Conservation (phyloP, 441 rosid genomes). For the Erodium trifolium region DNA sequence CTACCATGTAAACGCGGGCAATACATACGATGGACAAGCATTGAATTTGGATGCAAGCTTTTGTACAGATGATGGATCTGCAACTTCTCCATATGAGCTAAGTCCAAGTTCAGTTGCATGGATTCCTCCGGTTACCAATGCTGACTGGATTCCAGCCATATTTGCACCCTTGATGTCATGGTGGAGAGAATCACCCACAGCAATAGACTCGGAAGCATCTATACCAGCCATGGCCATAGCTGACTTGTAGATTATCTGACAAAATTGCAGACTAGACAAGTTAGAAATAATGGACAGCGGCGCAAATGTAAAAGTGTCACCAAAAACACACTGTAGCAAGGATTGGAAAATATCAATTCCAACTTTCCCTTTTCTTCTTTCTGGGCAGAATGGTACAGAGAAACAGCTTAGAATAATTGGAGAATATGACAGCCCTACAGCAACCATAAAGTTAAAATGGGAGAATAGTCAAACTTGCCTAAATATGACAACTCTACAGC, state of each 20-base stretch:
- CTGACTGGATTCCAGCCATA: slow-evolving; percentile 63
- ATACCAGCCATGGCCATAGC: slow-evolving; percentile 66
- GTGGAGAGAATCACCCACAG: slow-evolving; percentile 85
- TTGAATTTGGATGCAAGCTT: slow-evolving; percentile 51
- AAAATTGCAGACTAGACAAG: neutral
- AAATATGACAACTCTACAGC: neutral
- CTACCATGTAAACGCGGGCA: slow-evolving; percentile 83
- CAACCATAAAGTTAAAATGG: too few species aligned
- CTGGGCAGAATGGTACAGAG: neutral
- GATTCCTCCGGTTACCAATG: slow-evolving; percentile 65
- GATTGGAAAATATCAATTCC: neutral
- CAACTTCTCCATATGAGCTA: slow-evolving; percentile 46
- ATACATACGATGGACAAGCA: slow-evolving; percentile 58
- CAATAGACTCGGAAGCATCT: slow-evolving; percentile 49
- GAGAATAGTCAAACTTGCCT: neutral
- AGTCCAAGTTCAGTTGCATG: slow-evolving; percentile 76
- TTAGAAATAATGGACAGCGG: too few species aligned
- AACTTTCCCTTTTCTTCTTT: neutral
- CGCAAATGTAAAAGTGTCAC: too few species aligned
- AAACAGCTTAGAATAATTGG: neutral
- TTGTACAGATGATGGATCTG: slow-evolving; percentile 45
- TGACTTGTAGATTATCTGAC: slow-evolving; percentile 69
- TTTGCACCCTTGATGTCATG: slow-evolving; percentile 88
- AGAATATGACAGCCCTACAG: too few species aligned
- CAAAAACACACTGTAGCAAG: too few species aligned